phyloP scores from a whole-genome alignment of 2,329 filamentous ascomycete genomes.

The Fusarium sp. region DNA sequence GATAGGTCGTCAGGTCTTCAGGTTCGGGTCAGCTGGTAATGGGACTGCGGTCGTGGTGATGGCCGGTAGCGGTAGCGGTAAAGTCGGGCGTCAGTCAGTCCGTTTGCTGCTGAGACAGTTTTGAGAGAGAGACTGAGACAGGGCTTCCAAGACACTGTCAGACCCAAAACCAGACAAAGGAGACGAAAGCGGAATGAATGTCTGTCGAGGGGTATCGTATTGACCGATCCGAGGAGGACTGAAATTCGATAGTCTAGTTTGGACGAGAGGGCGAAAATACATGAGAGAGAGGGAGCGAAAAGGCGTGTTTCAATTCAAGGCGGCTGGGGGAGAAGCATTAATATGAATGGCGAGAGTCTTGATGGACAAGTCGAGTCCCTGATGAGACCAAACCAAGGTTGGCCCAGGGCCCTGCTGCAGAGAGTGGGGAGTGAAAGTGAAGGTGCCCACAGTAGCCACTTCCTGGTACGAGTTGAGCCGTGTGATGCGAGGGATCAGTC shows the following conservation, averaged over 20 bases:
- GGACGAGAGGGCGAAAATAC: constrained; percentile 32
- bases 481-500: not conserved
- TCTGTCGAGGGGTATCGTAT: constrained; percentile 24
- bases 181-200: constrained; percentile 44
- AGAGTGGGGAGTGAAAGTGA: constrained; percentile 13
- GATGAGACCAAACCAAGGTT: constrained; percentile 19
- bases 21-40: constrained; percentile 27
- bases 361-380: constrained; percentile 7
- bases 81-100: constrained; percentile 2
- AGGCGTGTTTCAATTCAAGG: constrained; percentile 21
- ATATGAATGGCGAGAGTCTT: constrained; percentile 38
- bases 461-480: constrained; percentile 43
- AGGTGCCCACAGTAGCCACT: constrained; percentile 35
- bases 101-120: constrained; percentile 3
- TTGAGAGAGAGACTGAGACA: constrained; percentile 27
- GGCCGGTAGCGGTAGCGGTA: constrained; percentile 34
- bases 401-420: constrained; percentile 31
- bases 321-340: constrained; percentile 41
- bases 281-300: constrained; percentile 10
- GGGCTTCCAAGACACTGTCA: constrained; percentile 32
- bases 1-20: constrained; percentile 36
- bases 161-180: constrained; percentile 42
- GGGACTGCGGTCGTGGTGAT: constrained; percentile 32
- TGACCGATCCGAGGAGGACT: constrained; percentile 3
- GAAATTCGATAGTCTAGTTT: constrained; percentile 38